Evolutionary conservation across 345 rosid genomes (phyloP).

Genomic region (Salix udensis): DNA sequence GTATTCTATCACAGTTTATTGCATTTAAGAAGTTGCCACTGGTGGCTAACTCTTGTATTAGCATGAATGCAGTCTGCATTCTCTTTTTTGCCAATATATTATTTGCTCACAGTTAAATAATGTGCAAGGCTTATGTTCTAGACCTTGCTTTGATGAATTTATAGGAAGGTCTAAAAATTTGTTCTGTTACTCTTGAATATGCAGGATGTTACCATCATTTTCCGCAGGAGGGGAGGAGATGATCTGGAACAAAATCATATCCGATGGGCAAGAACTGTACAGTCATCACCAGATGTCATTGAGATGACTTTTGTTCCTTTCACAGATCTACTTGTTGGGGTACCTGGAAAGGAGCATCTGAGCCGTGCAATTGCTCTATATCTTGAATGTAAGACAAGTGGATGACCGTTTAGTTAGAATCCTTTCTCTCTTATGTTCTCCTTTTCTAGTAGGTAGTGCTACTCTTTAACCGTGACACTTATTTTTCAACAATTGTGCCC

Average conservation of each 20-base stretch:
- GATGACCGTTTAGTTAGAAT: neutral
- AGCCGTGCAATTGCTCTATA: conserved; percentile 59
- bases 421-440: neutral
- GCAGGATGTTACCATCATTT: conserved; percentile 73
- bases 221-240: conserved; percentile 76
- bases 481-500: conserved; percentile 18
- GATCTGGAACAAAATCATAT: conserved; percentile 62
- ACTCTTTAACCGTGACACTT: conserved; percentile 1
- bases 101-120: neutral
- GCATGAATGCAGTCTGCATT: neutral
- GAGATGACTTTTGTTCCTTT: conserved; percentile 68
- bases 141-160: neutral
- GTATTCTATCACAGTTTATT: neutral
- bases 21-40: neutral
- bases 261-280: conserved; percentile 60
- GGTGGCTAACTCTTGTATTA: neutral
- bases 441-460: neutral
- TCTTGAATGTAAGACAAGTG: conserved; percentile 54
- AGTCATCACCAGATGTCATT: conserved; percentile 61
- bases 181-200: conserved; percentile 13
- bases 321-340: conserved; percentile 51
- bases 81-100: neutral
- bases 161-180: conserved; percentile 9
- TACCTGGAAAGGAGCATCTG: conserved; percentile 61
- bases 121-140: neutral